Evolutionary conservation across 305 asterid species (phyloP).

Genomic region (Fraxinus floribunda): DNA sequence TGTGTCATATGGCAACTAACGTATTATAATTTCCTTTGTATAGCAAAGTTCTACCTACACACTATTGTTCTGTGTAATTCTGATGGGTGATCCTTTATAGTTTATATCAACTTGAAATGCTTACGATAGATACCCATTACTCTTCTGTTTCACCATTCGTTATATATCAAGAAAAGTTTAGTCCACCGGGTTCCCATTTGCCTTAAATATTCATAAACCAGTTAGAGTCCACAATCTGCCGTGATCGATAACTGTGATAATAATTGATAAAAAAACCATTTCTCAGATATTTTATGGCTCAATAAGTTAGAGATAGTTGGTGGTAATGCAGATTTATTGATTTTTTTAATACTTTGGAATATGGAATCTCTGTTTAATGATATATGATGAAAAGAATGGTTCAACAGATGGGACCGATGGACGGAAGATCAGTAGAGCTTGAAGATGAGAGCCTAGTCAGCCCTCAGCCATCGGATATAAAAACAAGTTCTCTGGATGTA

Average conservation of each 20-base stretch:
- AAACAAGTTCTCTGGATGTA: constrained; percentile 40
- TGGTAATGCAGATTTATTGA: not conserved
- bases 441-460: constrained; percentile 52
- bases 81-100: not conserved
- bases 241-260: not conserved
- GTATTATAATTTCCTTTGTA: not conserved
- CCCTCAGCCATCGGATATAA: constrained; percentile 34
- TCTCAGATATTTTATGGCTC: not conserved
- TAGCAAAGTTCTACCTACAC: not conserved
- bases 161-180: not conserved
- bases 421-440: constrained; percentile 49
- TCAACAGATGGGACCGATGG: constrained; percentile 64
- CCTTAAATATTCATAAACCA: not conserved
- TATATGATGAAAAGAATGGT: constrained; percentile 24
- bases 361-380: constrained; percentile 2
- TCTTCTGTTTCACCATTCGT: not conserved
- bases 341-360: not conserved
- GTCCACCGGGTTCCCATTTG: not conserved
- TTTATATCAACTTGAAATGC: not conserved
- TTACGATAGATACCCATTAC: not conserved
- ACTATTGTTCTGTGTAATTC: not conserved
- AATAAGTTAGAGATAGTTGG: not conserved
- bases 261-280: not conserved
- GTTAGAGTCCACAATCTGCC: not conserved
- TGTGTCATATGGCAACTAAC: not conserved